Evolutionary conservation across 805 yeast species (phyloP).

Genomic region (Cyberlindnera xishuangbannaensis): DNA sequence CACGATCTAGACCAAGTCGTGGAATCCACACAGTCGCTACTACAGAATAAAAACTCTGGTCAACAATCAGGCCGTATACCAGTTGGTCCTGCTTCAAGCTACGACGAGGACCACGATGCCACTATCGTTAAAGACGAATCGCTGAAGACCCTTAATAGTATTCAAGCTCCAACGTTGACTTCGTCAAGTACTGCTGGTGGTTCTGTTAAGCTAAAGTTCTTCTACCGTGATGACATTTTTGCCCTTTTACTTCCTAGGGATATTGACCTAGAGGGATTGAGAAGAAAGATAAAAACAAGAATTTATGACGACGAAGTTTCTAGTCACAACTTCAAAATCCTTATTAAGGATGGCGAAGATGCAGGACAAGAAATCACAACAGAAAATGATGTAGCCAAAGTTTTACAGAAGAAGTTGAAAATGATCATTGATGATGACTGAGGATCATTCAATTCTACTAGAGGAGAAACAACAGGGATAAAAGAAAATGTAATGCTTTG

Average conservation of each 20-base stretch:
- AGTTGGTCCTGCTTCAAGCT: not conserved
- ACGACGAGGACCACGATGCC: conserved; percentile 24
- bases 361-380: conserved; percentile 29
- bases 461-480: too few relatives aligned
- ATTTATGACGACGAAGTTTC: conserved; percentile 33
- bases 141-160: conserved; percentile 14
- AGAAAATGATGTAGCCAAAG: conserved; percentile 29
- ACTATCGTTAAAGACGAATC: conserved; percentile 25
- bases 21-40: conserved; percentile 4
- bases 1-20: conserved; percentile 29
- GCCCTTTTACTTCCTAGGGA: conserved; percentile 53
- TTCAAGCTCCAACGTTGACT: conserved; percentile 6
- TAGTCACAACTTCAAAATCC: conserved; percentile 30
- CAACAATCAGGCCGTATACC: conserved; percentile 8
- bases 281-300: conserved; percentile 45
- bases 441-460: too few relatives aligned
- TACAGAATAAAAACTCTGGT: conserved; percentile 4
- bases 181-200: conserved; percentile 13
- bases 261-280: conserved; percentile 43
- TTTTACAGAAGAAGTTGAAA: conserved; percentile 31
- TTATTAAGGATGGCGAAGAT: conserved; percentile 27
- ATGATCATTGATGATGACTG: conserved; percentile 32
- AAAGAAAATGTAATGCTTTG: too few relatives aligned
- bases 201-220: conserved; percentile 59
- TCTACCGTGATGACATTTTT: conserved; percentile 75